Base-by-base conservation (phyloP, 441 rosid genomes). In the Melastoma candidum region DNA sequence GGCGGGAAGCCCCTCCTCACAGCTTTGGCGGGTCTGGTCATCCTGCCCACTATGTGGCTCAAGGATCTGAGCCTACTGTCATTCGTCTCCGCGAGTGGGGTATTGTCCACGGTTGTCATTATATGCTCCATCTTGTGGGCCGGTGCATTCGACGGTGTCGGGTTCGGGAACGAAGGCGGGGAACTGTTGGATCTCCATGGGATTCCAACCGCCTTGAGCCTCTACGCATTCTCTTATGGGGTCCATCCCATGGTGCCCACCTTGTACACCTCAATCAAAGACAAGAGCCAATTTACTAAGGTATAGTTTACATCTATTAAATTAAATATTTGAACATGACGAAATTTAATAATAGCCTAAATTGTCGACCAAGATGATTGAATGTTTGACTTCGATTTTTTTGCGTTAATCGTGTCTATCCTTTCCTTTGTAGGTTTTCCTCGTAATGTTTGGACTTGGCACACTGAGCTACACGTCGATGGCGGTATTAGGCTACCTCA, bases 401-500 rank as follows among this genome's bases (percentile, higher is more conserved):
- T 29, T 3, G 36, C 36, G 36, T 7, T 29, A 29, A 29, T 29
- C 7, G 7, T 29, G 7, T 29, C 36, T 29, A 3, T 29, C 36
- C 36, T 29, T 13, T 8, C 8, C 26, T 3, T 56, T 29, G 2
- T 29, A 27, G 59, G 63, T 64, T 29, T 14, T 58, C 49, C 7
- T 43, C 5, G 14, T 41, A n/a, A 26, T 63, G 29, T 64, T 53
- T 36, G 3, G 46, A 44, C 11, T 53, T 4, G 29, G 39, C 2
- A 44, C 59, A 1, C 12, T 44, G 12, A 6, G 45, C 22, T 53
- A 53, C 24, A 17, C 25, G 8, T 53, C 46, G 4, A 58, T 65
- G 63, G 59, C 63, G 0, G 11, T n/a, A 12, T 0, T 53, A 49
- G 63, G 60, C 4, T 48, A 59, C 36, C 2, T 51, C 3, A 62